These are phyloP conservation scores for Botryobasidium botryosum DNA, from an alignment of 768 basidiomycete genomes.

Conservation along the genomic window DNA sequence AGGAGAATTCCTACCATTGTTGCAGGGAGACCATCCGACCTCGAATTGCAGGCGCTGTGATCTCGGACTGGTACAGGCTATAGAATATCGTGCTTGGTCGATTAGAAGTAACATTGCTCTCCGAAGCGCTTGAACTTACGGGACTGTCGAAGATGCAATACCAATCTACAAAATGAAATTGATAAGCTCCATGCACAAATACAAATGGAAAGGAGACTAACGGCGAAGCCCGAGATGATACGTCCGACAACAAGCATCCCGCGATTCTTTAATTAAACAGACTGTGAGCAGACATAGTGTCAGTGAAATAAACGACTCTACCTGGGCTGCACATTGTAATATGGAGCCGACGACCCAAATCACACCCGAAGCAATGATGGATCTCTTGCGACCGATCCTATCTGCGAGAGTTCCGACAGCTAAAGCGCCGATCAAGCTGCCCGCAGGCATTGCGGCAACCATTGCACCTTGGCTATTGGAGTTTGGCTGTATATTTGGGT, in stretches of 20 bases:
- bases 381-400: constrained; percentile 15
- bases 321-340: constrained; percentile 45
- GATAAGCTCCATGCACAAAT: no score
- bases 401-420: not conserved
- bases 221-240: constrained; percentile 49
- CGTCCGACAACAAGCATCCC: constrained; percentile 62
- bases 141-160: constrained; percentile 43
- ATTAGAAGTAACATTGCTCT: no score
- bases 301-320: constrained; percentile 13
- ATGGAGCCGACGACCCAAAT: constrained; percentile 60
- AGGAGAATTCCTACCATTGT: constrained; percentile 45
- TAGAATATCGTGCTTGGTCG: constrained; percentile 44
- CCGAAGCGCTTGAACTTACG: no score
- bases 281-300: constrained; percentile 5
- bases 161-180: no score
- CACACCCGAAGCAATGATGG: constrained; percentile 45
- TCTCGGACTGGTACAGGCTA: constrained; percentile 13
- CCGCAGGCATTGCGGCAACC: constrained; percentile 3
- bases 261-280: constrained; percentile 32
- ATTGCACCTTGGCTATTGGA: constrained; percentile 7
- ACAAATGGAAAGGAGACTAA: no score
- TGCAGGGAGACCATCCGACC: constrained; percentile 62
- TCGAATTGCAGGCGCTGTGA: constrained; percentile 40
- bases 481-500: no score
- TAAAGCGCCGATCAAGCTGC: constrained; percentile 1